Evolutionary conservation across 306 rosid genomes (phyloP).

Genomic region (Citrullus colocynthis): DNA sequence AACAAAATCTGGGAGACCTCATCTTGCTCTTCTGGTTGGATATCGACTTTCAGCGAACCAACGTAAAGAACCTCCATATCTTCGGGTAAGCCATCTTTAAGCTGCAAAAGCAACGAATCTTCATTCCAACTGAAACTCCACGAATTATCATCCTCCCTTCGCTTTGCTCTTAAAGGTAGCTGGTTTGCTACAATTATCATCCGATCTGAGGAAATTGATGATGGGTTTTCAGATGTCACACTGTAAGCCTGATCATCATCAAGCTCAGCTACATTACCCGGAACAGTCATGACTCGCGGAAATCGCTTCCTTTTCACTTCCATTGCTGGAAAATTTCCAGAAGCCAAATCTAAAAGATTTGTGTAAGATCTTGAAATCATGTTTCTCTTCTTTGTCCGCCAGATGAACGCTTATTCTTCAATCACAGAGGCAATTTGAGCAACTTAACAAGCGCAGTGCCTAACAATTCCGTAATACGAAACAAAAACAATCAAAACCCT

Average conservation of each 20-base stretch:
- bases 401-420: neutral
- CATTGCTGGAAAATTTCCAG: conserved; percentile 62
- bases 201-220: conserved; percentile 41
- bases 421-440: neutral
- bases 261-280: conserved; percentile 44
- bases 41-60: conserved; percentile 45
- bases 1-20: conserved; percentile 52
- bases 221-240: conserved; percentile 53
- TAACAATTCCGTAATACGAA: neutral
- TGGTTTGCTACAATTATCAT: conserved; percentile 70
- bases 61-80: conserved; percentile 68
- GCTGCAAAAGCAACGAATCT: conserved; percentile 64
- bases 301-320: conserved; percentile 39
- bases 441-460: neutral
- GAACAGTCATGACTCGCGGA: conserved; percentile 55
- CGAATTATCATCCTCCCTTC: conserved; percentile 42
- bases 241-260: conserved; percentile 57
- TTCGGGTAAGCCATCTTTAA: conserved; percentile 65
- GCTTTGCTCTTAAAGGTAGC: conserved; percentile 60
- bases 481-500: conserved; percentile 9
- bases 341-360: conserved; percentile 72
- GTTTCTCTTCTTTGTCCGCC: conserved; percentile 17
- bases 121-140: conserved; percentile 80
- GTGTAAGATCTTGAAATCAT: conserved; percentile 72
- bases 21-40: conserved; percentile 56